Percentiles rank a stretch among this genome's conserved stretches.
phyloP scores from a whole-genome alignment of 768 basidiomycete genomes.

The Cyathus striatus region DNA sequence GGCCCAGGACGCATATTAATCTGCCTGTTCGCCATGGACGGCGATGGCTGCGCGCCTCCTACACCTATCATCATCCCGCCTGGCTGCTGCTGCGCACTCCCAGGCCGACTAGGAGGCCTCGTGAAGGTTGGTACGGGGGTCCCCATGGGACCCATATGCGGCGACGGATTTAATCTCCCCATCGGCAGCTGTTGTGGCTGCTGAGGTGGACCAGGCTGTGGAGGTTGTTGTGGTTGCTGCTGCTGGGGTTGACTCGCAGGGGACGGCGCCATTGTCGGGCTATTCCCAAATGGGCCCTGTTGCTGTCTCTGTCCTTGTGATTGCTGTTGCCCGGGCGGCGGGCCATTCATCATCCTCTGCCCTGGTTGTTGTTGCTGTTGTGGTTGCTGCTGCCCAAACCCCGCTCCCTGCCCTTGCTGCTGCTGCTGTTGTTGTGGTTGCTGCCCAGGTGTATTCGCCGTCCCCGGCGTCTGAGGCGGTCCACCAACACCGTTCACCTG shows the following conservation, averaged over 20 bases:
- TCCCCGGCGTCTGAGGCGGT: conserved; percentile 17
- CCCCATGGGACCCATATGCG: conserved; percentile 34
- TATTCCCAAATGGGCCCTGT: conserved; percentile 27
- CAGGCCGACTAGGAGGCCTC: conserved; percentile 1
- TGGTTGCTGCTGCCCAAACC: conserved; percentile 16
- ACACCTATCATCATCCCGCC: conserved; percentile 6
- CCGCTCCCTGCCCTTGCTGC: conserved; percentile 8
- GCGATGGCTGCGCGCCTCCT: conserved; percentile 7
- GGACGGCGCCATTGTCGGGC: conserved; percentile 6
- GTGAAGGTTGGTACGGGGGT: not conserved
- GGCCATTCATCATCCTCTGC: conserved; percentile 29
- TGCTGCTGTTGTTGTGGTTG: conserved; percentile 16
- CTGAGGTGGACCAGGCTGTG: conserved; percentile 10
- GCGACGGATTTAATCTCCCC: conserved; percentile 42
- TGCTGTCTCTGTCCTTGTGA: conserved; percentile 13
- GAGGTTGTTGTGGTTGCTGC: conserved; percentile 13
- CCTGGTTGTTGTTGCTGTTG: conserved; percentile 38
- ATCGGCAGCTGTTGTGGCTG: conserved; percentile 33
- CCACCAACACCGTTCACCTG: conserved; percentile 43
- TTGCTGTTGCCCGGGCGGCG: conserved; percentile 43
- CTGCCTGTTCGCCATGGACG: conserved; percentile 18
- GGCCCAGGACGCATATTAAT: too few species aligned
- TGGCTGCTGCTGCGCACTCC: conserved; percentile 1
- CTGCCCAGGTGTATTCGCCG: conserved; percentile 22
- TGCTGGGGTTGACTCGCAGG: conserved; percentile 9